phyloP scores from a whole-genome alignment of 805 yeast genomes.

The Schwanniomyces vanrijiae region DNA sequence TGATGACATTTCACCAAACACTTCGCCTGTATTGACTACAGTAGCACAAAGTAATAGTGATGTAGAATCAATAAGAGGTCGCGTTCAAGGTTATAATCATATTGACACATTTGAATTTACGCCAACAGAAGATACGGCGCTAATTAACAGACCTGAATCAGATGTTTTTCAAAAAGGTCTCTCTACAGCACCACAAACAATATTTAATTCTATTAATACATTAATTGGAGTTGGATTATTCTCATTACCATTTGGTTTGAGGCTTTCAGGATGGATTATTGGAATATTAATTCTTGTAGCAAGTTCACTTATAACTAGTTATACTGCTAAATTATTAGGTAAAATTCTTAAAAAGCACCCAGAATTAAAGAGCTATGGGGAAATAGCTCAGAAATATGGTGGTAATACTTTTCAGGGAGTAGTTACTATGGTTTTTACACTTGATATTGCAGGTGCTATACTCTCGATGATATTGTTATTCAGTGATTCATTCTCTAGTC shows the following conservation, averaged over 20 bases:
- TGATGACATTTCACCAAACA: conserved; percentile 21
- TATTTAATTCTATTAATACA: conserved; percentile 69
- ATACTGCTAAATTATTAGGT: conserved; percentile 57
- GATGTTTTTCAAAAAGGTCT: conserved; percentile 15
- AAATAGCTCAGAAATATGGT: conserved; percentile 51
- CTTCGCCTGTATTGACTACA: conserved; percentile 14
- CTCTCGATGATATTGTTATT: conserved; percentile 58
- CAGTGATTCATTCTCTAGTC: conserved; percentile 55
- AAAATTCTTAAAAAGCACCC: conserved; percentile 42
- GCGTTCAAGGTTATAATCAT: conserved; percentile 12
- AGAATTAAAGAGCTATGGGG: conserved; percentile 53
- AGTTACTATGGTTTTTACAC: conserved; percentile 49
- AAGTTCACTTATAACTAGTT: conserved; percentile 50
- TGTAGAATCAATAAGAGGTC: conserved; percentile 15
- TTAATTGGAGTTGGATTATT: conserved; percentile 75
- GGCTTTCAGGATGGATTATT: conserved; percentile 63
- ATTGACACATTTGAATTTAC: conserved; percentile 18
- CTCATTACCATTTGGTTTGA: conserved; percentile 69
- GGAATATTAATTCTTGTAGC: conserved; percentile 44
- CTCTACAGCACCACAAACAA: conserved; percentile 68
- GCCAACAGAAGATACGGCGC: conserved; percentile 10
- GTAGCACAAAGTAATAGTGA: conserved; percentile 12
- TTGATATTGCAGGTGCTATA: conserved; percentile 64
- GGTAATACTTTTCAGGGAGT: conserved; percentile 45
- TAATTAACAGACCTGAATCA: conserved; percentile 5